Evolutionary conservation across 2,329 filamentous ascomycete species (phyloP).

Genomic region (Sphaerostilbella broomeana): DNA sequence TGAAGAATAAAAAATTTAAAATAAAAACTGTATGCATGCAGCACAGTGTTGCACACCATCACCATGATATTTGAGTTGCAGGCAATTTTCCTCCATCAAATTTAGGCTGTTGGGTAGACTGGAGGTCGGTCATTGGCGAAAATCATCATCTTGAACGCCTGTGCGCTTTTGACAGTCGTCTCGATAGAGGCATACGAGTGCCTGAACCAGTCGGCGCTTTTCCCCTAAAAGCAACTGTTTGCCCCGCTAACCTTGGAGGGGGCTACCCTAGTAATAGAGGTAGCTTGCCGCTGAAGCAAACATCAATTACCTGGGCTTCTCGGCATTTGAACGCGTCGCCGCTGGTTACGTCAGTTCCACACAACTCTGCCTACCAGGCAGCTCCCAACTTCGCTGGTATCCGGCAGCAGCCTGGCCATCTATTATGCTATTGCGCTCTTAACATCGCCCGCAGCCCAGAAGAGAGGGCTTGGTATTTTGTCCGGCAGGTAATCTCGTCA

Average conservation of each 20-base stretch:
- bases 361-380: constrained; percentile 13
- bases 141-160: too few relatives aligned
- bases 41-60: too few relatives aligned
- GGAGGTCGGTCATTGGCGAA: too few relatives aligned
- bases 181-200: constrained; percentile 3
- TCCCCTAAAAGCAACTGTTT: not conserved
- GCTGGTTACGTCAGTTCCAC: constrained; percentile 5
- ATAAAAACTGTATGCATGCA: too few relatives aligned
- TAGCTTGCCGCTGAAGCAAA: not conserved
- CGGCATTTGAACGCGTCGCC: not conserved
- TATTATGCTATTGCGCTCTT: constrained; percentile 11
- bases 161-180: too few relatives aligned
- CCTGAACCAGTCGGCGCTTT: not conserved
- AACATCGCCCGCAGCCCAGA: constrained; percentile 6
- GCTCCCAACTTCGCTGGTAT: not conserved
- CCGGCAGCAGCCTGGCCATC: constrained; percentile 5
- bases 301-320: not conserved
- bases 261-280: constrained; percentile 1
- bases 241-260: constrained; percentile 12
- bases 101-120: too few relatives aligned
- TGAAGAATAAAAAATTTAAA: not conserved
- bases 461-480: constrained; percentile 7
- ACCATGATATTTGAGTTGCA: too few relatives aligned
- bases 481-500: constrained; percentile 2
- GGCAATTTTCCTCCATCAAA: too few relatives aligned